Conservation (phyloP, 1,139 yeast genomes). For the Barnettozyma hawaiiensis region DNA sequence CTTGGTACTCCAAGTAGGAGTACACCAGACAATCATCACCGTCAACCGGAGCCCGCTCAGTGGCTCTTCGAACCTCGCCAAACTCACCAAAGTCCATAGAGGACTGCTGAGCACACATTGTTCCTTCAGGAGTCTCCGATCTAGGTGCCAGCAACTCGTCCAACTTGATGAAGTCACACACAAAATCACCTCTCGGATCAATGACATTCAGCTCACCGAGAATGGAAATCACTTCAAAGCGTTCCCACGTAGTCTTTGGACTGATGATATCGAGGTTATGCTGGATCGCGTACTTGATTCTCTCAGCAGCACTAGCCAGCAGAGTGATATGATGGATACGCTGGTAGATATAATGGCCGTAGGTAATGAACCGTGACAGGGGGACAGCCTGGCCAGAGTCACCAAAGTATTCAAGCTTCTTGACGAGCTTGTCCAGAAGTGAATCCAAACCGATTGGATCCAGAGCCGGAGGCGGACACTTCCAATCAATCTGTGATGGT, state of each 20-base stretch:
- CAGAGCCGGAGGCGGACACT: conserved; percentile 8
- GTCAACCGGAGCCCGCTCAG: background rate
- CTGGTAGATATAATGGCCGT: conserved; percentile 16
- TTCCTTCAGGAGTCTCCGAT: background rate
- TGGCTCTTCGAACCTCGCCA: conserved; percentile 16
- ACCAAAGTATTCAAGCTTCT: conserved; percentile 5
- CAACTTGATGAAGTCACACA: conserved; percentile 12
- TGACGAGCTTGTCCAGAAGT: conserved; percentile 8
- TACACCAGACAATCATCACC: background rate
- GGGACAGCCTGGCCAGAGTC: background rate
- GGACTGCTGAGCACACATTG: background rate
- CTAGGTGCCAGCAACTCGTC: background rate
- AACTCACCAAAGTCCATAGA: conserved; percentile 19
- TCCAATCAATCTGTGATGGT: background rate
- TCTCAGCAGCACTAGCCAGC: conserved; percentile 14
- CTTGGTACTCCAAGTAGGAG: conserved; percentile 9
- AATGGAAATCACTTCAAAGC: conserved; percentile 5
- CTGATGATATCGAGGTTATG: conserved; percentile 12
- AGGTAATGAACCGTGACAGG: conserved; percentile 8
- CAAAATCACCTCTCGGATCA: conserved; percentile 16
- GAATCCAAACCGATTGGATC: conserved; percentile 5
- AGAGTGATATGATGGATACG: conserved; percentile 7
- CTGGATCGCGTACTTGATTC: conserved; percentile 17
- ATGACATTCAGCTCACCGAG: conserved; percentile 10
- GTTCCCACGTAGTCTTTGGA: conserved; percentile 2